Percentiles rank a stretch among this genome's conserved stretches.
Evolutionary conservation across 1,284 basidiomycete species (phyloP).

Genomic region (Sphaerobolus stellatus): DNA sequence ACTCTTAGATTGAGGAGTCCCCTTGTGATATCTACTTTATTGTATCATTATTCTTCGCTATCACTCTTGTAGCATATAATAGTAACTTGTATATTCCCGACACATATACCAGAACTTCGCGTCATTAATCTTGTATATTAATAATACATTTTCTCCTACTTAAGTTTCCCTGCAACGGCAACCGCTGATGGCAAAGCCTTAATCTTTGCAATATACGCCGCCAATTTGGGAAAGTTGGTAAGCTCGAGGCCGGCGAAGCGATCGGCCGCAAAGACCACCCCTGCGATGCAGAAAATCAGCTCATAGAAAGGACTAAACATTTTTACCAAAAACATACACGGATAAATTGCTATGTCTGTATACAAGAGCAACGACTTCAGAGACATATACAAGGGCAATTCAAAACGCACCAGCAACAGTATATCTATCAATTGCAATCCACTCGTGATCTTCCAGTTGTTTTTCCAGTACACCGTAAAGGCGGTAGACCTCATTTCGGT

Average conservation of each 20-base stretch:
- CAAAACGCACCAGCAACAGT: neutral
- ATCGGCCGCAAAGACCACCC: neutral
- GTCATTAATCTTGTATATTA: too few relatives aligned
- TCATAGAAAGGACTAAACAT: neutral
- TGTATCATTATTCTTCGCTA: too few relatives aligned
- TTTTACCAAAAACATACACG: neutral
- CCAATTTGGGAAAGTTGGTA: neutral
- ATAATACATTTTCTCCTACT: too few relatives aligned
- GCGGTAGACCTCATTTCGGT: neutral
- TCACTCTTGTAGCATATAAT: too few relatives aligned
- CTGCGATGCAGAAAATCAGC: neutral
- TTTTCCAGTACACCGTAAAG: neutral
- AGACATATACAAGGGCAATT: neutral
- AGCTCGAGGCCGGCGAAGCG: neutral
- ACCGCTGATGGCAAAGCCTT: neutral
- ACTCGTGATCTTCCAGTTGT: neutral
- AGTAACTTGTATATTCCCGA: too few relatives aligned
- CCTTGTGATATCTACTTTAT: too few relatives aligned
- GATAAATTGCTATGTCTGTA: neutral
- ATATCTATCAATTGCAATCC: neutral
- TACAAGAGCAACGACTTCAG: neutral
- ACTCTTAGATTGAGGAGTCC: too few relatives aligned
- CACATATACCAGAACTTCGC: too few relatives aligned
- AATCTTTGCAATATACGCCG: neutral
- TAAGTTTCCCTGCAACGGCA: neutral